Percentiles rank a stretch among this genome's conserved stretches.
Conservation (phyloP, 2,329 filamentous ascomycete genomes). For the Stemphylium vesicarium region DNA sequence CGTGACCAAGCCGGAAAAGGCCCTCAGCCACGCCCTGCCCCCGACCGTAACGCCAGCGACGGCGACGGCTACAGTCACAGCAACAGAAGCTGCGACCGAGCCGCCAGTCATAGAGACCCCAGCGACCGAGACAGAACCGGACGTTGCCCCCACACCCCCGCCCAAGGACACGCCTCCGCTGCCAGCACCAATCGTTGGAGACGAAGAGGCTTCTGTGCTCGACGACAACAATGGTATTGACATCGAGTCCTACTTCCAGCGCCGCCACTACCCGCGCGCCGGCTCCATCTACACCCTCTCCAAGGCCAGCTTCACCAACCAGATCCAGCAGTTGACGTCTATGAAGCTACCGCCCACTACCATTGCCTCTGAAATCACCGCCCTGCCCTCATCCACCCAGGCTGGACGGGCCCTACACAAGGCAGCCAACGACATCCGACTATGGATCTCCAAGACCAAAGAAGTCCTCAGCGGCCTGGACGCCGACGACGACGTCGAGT, state of each 20-base stretch:
- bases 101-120: conserved; percentile 30
- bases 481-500: conserved; percentile 96
- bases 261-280: conserved; percentile 63
- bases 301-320: conserved; percentile 88
- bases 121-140: background rate
- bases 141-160: conserved; percentile 8
- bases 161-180: conserved; percentile 15
- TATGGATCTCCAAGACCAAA: conserved; percentile 91
- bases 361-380: conserved; percentile 80
- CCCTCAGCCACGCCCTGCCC: conserved; percentile 49
- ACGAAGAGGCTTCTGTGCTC: conserved; percentile 40
- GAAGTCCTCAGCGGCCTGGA: conserved; percentile 89
- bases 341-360: conserved; percentile 87
- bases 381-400: conserved; percentile 83
- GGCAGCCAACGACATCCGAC: conserved; percentile 88
- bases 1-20: conserved; percentile 67
- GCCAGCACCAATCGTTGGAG: conserved; percentile 49
- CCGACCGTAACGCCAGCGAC: conserved; percentile 35
- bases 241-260: conserved; percentile 69
- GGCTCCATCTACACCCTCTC: conserved; percentile 95
- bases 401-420: conserved; percentile 83
- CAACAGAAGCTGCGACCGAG: background rate
- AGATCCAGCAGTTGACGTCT: conserved; percentile 89
- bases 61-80: conserved; percentile 27
- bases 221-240: conserved; percentile 53